Base-by-base conservation (phyloP, 306 rosid species). In the Astragalus glycyphyllos region DNA sequence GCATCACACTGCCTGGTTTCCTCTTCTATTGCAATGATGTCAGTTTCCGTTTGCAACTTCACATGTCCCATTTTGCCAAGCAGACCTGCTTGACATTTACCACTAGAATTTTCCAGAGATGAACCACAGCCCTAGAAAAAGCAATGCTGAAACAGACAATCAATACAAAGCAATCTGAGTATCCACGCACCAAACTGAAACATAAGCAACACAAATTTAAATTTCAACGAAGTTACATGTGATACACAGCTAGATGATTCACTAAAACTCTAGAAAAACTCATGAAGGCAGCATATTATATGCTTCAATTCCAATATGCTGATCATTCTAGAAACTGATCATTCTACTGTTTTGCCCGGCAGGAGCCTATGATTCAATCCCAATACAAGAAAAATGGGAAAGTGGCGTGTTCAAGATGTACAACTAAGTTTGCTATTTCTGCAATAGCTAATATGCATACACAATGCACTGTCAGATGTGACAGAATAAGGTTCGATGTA, bases 11-110 rank as follows among this genome's bases (percentile, higher is more conserved):
- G 84, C 81, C 78, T 92, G 50, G 85, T 80, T 77, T 84, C 97
- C 72, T 83, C 96, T 81, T 92, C 96, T 23, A 80, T 82, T 55
- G 88, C 72, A 77, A 75, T 91, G 69, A 83, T 79, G 58, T 86
- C 88, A 15, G 81, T 58, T 71, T 82, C 77, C 38, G 38, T 53
- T 38, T 54, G 89, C 79, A 89, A 77, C 86, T 89, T 86, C 38
- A 84, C 65, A 77, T 87, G 88, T 54, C 92, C 96, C 96, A 89
- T 89, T 67, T 81, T 77, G 59, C 71, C 69, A 74, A 80, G 37
- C 63, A 62, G 75, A 71, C 60, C 75, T 76, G 42, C 61, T 48
- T 11, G 50, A 58, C 71, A 57, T 76, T 67, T 58, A 65, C 51
- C 70, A 49, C 46, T 17, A 62, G 66, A 80, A 64, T 11, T 54